Conservation (phyloP, 139 green algal species). For the Chlamydomonas schloesseri region DNA sequence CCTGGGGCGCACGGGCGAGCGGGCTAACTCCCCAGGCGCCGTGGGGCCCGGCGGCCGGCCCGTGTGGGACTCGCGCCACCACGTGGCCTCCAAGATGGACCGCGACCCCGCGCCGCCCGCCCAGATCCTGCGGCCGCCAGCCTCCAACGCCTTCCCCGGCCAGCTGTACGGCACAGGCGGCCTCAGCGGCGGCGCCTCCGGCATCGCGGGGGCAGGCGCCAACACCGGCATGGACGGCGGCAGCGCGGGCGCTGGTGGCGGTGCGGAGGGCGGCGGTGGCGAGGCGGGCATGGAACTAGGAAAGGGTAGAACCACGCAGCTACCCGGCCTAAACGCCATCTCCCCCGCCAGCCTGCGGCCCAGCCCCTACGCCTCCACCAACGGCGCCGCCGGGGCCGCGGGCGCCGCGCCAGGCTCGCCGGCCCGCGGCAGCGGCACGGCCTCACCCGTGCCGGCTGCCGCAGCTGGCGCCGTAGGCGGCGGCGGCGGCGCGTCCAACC, state of each 20-base stretch:
- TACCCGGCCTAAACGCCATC: constrained; percentile 3
- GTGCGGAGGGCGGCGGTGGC: no score
- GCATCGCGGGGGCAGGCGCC: not conserved
- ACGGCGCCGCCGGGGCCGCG: no score
- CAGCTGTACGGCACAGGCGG: no score
- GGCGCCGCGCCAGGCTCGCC: not conserved
- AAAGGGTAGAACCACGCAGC: not conserved
- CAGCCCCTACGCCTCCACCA: constrained; percentile 4
- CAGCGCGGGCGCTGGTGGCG: no score
- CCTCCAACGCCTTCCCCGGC: constrained; percentile 10
- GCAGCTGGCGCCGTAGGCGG: not conserved
- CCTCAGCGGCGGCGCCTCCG: no score
- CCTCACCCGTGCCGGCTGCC: not conserved
- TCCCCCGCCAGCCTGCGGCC: not conserved
- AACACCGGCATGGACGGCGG: not conserved
- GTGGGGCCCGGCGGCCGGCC: no score
- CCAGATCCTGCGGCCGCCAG: not conserved
- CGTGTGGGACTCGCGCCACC: not conserved
- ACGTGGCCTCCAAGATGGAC: not conserved
- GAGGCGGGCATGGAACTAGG: not conserved
- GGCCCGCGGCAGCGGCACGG: not conserved
- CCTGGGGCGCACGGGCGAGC: not conserved
- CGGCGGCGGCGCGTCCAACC: not conserved
- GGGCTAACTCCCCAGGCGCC: no score
- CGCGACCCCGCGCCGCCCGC: not conserved